Conservation (phyloP, 2,329 filamentous ascomycete species). For the Fusarium verrucosum region DNA sequence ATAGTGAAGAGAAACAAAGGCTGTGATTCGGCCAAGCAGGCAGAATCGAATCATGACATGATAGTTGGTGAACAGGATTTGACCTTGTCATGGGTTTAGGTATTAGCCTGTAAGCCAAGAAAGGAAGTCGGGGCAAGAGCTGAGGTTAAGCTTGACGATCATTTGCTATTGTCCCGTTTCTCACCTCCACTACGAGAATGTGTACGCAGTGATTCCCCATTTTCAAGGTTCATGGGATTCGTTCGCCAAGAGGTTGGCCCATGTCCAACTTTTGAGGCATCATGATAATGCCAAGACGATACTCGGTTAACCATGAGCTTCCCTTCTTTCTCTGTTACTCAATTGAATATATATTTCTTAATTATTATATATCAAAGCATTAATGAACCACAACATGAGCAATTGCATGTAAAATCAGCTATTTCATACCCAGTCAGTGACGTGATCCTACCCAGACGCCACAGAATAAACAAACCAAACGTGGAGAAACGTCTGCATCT, state of each 20-base stretch:
- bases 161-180: neutral
- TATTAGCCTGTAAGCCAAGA: conserved; percentile 27
- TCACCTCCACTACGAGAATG: conserved; percentile 1
- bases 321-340: accelerated
- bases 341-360: neutral
- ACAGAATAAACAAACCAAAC: conserved; percentile 18
- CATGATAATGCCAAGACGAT: conserved; percentile 5
- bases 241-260: conserved; percentile 7
- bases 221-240: conserved; percentile 11
- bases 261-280: neutral
- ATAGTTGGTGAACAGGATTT: conserved; percentile 28
- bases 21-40: conserved; percentile 22
- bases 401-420: neutral
- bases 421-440: conserved; percentile 12
- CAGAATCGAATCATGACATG: conserved; percentile 27
- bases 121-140: conserved; percentile 17
- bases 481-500: conserved; percentile 29
- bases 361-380: no score
- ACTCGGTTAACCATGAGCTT: neutral
- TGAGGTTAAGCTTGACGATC: conserved; percentile 31
- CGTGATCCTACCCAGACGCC: conserved; percentile 34
- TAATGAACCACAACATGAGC: no score
- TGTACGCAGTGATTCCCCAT: neutral
- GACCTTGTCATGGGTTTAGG: conserved; percentile 2
- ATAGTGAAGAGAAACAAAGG: neutral